Base-by-base conservation (phyloP, 169 alveolate species). In the Plasmodium sp. region DNA sequence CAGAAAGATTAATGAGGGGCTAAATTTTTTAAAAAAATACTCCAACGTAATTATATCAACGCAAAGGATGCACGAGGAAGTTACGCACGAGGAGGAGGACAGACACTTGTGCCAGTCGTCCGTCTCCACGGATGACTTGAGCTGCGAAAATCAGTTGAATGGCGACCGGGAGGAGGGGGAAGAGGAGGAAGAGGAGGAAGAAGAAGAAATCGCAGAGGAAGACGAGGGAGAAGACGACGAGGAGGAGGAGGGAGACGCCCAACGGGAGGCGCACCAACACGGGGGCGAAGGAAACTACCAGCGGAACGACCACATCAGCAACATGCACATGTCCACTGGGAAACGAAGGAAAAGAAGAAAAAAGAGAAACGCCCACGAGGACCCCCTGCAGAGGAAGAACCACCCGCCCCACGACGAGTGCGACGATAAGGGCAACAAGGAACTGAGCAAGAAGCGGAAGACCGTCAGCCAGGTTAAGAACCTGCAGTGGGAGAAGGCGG, bases 11-110 rank as follows among this genome's bases (percentile, higher is more conserved):
- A 81, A 91, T 33, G 95, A 91, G 0, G 95, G 95, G 0, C 39
- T 91, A 71, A 71, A 91, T 45, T 62, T 43, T 81, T 56, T 91
- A 81, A 80, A 81, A 91, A 81, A 81, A 71, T 91, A 91, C 27
- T 91, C 95, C 16, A 80, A 72, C 33, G 54, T 81, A 1, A 81
- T 91, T 2, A 27, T 91, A n/a, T 74, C 84, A 2, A 81, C 83
- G 12, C 84, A 80, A 16, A n/a, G 4, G 2, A 62, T 91, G 84
- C 84, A 81, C 33, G 75, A 91, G 3, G 92, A 91, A 31, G 72
- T 91, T 39, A 67, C 67, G 1, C 72, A 81, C 54, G 84, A 88
- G 0, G 90, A 88, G 10, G 92, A 80, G 9, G 45, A 18, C 36
- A 34, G 14, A 2, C 43, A 81, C 22, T 2, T 81, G 45, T 91